Percentiles rank a stretch among this genome's conserved stretches.
phyloP scores from a whole-genome alignment of 441 rosid species.

The Aquilaria agallochum region DNA sequence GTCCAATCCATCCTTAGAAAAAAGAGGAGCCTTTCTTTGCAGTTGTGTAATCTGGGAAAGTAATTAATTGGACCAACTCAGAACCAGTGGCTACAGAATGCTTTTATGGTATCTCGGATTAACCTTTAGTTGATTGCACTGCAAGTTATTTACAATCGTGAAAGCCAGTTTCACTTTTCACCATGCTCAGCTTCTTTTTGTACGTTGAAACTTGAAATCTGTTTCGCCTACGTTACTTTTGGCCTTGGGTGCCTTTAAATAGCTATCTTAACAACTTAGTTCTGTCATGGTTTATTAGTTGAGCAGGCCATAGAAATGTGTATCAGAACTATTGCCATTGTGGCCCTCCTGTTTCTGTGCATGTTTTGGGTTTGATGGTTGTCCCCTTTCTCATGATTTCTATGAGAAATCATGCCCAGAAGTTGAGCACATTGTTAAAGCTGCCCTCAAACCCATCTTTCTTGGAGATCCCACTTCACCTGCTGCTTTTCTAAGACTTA shows the following conservation, averaged over 20 bases:
- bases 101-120: too few species aligned
- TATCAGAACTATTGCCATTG: conserved; percentile 5
- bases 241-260: not conserved
- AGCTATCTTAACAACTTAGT: not conserved
- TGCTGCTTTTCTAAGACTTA: conserved; percentile 39
- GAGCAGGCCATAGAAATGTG: not conserved
- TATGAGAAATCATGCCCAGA: conserved; percentile 38
- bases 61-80: too few species aligned
- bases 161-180: too few species aligned
- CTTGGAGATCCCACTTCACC: conserved; percentile 36
- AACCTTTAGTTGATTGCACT: too few species aligned
- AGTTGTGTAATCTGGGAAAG: too few species aligned
- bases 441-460: conserved; percentile 26
- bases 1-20: not conserved
- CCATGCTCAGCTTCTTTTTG: not conserved
- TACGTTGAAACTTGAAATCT: too few species aligned
- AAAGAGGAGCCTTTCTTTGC: not conserved
- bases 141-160: too few species aligned
- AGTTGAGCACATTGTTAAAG: conserved; percentile 30
- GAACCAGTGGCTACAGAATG: too few species aligned
- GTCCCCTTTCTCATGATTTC: conserved; percentile 26
- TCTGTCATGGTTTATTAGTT: not conserved
- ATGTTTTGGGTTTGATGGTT: conserved; percentile 7
- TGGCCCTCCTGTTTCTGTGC: conserved; percentile 3
- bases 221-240: too few species aligned